These are phyloP conservation scores for Lichtheimia hyalospora DNA, from an alignment of 371 early-diverging fungal species.

Conservation along the genomic window DNA sequence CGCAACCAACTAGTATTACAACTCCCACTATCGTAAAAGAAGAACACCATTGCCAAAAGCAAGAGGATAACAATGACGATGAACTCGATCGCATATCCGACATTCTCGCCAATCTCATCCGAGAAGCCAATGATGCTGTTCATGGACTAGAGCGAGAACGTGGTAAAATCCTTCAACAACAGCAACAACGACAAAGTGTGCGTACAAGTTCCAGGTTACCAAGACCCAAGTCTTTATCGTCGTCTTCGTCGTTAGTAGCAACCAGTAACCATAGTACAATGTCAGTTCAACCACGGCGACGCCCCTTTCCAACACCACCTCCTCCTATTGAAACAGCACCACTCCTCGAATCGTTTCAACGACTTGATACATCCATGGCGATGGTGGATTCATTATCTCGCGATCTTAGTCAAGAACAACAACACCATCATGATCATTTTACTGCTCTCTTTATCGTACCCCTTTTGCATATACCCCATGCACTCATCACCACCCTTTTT, in stretches of 20 bases:
- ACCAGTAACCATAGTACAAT: too few species aligned
- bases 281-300: neutral
- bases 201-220: slow-evolving; percentile 25
- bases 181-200: neutral
- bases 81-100: slow-evolving; percentile 38
- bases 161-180: neutral
- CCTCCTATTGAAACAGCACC: slow-evolving; percentile 7
- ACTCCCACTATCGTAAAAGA: too few species aligned
- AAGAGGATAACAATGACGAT: slow-evolving; percentile 12
- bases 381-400: slow-evolving; percentile 48
- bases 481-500: slow-evolving; percentile 30
- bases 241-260: too few species aligned
- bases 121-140: slow-evolving; percentile 53
- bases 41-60: slow-evolving; percentile 3
- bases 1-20: neutral
- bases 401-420: slow-evolving; percentile 27
- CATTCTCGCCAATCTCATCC: slow-evolving; percentile 40
- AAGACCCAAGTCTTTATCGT: slow-evolving; percentile 12
- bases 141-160: slow-evolving; percentile 33
- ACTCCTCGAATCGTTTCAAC: slow-evolving; percentile 39
- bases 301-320: slow-evolving; percentile 9
- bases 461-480: slow-evolving; percentile 37
- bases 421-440: neutral
- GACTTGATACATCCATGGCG: slow-evolving; percentile 46
- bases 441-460: slow-evolving; percentile 28